Base-by-base conservation (phyloP, 306 rosid species). In the Vigna nakashimae region DNA sequence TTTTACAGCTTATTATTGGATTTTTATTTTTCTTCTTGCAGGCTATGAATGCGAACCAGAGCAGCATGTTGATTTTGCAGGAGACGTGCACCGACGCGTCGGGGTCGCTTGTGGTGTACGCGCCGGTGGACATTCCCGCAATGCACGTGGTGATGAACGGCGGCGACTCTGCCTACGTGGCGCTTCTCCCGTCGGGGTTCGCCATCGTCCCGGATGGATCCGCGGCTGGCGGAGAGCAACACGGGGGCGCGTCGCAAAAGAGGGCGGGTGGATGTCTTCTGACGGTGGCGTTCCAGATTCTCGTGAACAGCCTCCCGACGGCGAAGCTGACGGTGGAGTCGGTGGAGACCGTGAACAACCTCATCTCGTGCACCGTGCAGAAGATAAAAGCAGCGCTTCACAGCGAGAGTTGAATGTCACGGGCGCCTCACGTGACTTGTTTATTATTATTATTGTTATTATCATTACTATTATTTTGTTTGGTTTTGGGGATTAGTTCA, bases 61-160 rank as follows among this genome's bases (percentile, higher is more conserved):
- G 95, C 51, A 95, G 98, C 87, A 95, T 95, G 99, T 77, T 95
- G 79, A 95, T 94, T 6, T 24, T 94, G 42, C 98, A 94, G 58
- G 98, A 94, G 82, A 94, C 97, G 0, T 89, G 93, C 91, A 89
- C 88, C 34, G 98, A 94, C 83, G 91, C 91, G 72, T 90, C 93
- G 0, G 97, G 98, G 0, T 87, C 96, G 77, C 91, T 92, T 76
- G 95, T 94, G 5, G 98, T 94, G 74, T 94, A 94, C 93, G 98
- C 98, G 86, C 98, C 98, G 1, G 98, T 94, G 0, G 98, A 94
- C 48, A 92, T 94, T 5, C 98, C 98, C 0, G 98, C 98, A 1
- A 94, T 94, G 97, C 98, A 92, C 57, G 87, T 89, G 0, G 98
- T 94, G 46, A 92, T 94, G 98, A 94, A 84, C 81, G 98, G 98